phyloP scores from a whole-genome alignment of 2,329 filamentous ascomycete species.

The Ampelomyces quisqualis region DNA sequence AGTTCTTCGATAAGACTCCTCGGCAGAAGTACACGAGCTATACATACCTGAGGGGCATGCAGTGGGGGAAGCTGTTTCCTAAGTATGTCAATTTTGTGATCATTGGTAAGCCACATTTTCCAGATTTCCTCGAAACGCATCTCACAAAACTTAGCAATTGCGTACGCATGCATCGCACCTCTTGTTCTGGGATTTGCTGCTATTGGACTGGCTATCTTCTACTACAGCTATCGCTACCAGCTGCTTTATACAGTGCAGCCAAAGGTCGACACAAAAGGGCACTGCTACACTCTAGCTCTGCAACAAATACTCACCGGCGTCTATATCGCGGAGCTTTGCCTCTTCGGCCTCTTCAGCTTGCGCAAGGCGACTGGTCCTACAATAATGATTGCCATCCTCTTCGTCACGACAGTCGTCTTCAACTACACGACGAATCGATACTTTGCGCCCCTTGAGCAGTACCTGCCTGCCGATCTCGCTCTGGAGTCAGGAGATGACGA shows the following conservation, averaged over 20 bases:
- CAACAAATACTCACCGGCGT: conserved; percentile 82
- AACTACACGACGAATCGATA: conserved; percentile 39
- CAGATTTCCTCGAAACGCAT: not conserved
- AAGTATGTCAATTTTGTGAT: conserved; percentile 46
- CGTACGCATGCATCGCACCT: conserved; percentile 84
- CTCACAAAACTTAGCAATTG: conserved; percentile 60
- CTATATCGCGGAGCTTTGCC: conserved; percentile 78
- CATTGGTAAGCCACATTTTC: conserved; percentile 36
- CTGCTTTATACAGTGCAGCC: conserved; percentile 83
- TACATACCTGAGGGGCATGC: conserved; percentile 34
- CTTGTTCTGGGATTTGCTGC: conserved; percentile 80
- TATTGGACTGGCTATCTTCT: conserved; percentile 76
- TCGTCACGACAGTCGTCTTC: conserved; percentile 37
- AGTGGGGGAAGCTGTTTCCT: conserved; percentile 46
- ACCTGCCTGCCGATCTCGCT: conserved; percentile 37
- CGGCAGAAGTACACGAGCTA: conserved; percentile 44
- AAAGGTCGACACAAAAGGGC: conserved; percentile 80
- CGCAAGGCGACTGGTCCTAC: conserved; percentile 37
- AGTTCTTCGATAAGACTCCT: conserved; percentile 73
- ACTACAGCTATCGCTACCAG: conserved; percentile 87
- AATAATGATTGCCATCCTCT: conserved; percentile 34
- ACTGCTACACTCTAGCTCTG: conserved; percentile 82
- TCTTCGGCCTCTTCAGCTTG: conserved; percentile 75
- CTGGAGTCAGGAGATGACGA: conserved; percentile 27
- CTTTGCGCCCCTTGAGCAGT: conserved; percentile 39